Evolutionary conservation across 1,284 basidiomycete genomes (phyloP), one percentile per base, ranked within the genome.

Genomic region (Pascua sp.): DNA sequence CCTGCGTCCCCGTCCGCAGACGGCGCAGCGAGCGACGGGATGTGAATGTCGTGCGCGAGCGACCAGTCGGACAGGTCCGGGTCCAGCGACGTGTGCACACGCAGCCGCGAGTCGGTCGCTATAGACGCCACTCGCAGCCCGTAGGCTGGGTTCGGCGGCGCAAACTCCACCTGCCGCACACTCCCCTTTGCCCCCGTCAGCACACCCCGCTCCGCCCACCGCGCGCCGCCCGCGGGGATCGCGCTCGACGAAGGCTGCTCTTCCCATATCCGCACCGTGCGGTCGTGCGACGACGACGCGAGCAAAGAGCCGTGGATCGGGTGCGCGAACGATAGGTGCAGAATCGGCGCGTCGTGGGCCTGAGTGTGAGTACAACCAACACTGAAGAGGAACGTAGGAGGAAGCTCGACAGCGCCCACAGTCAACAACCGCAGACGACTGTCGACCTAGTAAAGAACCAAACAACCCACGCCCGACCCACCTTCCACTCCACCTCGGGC

Each of bases 201-300:
- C 11, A 88, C 82, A 0, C 86, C 85, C 57, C 85, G 81, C 69
- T 91, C 88, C 3, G 84, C 79, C 90, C 91, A 91, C 56, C 69
- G 52, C 16, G 49, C 47, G 8, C 47, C 49, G 10, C 18, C 24
- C 42, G 49, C 16, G 11, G 55, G 32, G 39, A 48, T 8, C 11
- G 47, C 24, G 13, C 50, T 42, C 2, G 62, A 42, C 4, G 61
- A 47, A 11, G 53, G 57, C 67, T 90, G 59, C 67, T 90, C 88
- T 71, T 93, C 90, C 91, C 91, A 95, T 16, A 95, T 83, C 75
- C 92, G 88, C 55, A 91, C 88, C 0, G 88, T 89, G 15, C 91
- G 84, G 76, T 96, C 92, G 67, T 91, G 91, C 1, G 88, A 91
- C 8, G 85, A 84, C 0, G 88, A 90, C 0, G 90, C 90, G 54